Percentiles rank a stretch among this genome's conserved stretches.
These are phyloP conservation scores for Acephala macrosclerotiorum DNA, from an alignment of 2,329 filamentous ascomycete species.

Conservation along the genomic window DNA sequence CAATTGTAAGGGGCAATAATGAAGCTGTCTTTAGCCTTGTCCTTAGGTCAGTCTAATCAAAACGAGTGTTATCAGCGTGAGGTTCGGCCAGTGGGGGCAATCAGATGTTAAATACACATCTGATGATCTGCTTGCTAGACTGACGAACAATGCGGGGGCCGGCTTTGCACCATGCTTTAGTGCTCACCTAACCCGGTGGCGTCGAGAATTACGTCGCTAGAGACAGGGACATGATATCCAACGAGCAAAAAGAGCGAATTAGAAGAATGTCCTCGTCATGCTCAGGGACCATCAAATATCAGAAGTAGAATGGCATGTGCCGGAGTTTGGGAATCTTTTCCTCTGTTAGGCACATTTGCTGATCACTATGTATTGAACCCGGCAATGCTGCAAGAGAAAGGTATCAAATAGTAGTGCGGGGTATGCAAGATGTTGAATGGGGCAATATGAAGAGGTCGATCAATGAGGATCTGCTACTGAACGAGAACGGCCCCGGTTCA, in stretches of 20 bases:
- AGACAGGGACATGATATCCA: neutral
- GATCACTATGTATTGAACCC: neutral
- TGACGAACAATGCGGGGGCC: neutral
- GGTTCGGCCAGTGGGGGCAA: neutral
- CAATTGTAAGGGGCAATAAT: neutral
- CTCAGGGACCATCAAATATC: neutral
- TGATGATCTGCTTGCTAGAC: neutral
- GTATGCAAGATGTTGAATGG: neutral
- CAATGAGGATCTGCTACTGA: neutral
- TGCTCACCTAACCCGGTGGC: neutral
- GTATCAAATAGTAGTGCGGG: neutral
- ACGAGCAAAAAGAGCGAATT: neutral
- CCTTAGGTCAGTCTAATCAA: neutral
- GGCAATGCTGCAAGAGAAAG: neutral
- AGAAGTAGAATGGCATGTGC: neutral
- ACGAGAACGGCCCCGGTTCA: neutral
- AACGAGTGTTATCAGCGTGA: neutral
- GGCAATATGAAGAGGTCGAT: neutral
- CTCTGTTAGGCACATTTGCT: neutral
- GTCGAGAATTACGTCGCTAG: neutral
- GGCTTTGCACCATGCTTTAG: neutral
- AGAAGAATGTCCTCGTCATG: neutral
- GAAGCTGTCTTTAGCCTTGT: neutral
- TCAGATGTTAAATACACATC: neutral
- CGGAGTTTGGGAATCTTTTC: neutral